Percentiles rank a stretch among this genome's conserved stretches.
These are phyloP conservation scores for Solanum appendiculatum DNA, from an alignment of 257 asterid species.

Conservation along the genomic window DNA sequence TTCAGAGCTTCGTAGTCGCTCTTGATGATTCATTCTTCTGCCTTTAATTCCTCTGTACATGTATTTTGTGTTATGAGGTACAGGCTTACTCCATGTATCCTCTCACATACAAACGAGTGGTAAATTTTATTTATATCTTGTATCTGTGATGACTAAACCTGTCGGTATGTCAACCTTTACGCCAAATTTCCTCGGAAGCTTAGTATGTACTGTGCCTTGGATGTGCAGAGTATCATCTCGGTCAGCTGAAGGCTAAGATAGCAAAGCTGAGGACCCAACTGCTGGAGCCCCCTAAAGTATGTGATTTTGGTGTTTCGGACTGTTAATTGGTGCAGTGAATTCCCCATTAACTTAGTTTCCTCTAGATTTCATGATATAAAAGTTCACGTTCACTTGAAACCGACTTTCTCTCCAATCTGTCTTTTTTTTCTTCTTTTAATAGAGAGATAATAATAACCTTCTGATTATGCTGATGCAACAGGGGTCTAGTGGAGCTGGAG, in stretches of 20 bases:
- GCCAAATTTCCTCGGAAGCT: not conserved
- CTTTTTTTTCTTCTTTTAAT: not conserved
- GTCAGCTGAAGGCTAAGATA: slow-evolving; percentile 97
- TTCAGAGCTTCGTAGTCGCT: not conserved
- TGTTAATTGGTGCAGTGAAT: not conserved
- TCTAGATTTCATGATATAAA: not conserved
- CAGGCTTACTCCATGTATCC: not conserved
- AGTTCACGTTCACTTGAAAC: not conserved
- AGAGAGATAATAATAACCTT: not conserved
- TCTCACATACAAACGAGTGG: not conserved
- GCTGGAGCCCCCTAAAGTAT: slow-evolving; percentile 95
- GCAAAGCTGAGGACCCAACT: slow-evolving; percentile 97
- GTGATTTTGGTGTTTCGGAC: not conserved
- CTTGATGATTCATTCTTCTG: not conserved
- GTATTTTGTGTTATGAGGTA: not conserved
- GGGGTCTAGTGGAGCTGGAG: slow-evolving; percentile 97
- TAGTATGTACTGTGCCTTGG: not conserved
- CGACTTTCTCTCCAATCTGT: not conserved
- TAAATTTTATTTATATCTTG: not conserved
- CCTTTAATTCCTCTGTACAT: not conserved
- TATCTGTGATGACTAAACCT: not conserved
- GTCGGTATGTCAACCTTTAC: not conserved
- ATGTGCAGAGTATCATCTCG: slow-evolving; percentile 82
- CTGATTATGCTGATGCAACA: slow-evolving; percentile 8
- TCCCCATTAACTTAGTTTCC: not conserved